Evolutionary conservation across 371 early-diverging fungal genomes (phyloP).

Genomic region (Lichtheimia corymbifera): DNA sequence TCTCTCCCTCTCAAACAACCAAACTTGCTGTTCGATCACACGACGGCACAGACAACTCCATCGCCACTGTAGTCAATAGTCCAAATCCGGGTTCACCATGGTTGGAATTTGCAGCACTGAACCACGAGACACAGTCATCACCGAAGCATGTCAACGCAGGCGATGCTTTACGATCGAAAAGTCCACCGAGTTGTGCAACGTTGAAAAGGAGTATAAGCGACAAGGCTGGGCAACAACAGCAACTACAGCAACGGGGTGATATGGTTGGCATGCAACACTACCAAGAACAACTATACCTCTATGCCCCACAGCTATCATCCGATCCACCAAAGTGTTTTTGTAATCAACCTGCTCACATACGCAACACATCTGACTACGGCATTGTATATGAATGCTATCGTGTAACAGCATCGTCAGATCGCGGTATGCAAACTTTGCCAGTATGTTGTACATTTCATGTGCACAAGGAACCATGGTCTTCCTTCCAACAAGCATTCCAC

Average conservation of each 20-base stretch:
- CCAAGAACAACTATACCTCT: not conserved
- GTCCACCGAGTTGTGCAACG: not conserved
- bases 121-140: not conserved
- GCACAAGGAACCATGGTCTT: constrained; percentile 40
- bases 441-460: constrained; percentile 44
- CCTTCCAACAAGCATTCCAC: constrained; percentile 13
- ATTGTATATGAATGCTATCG: constrained; percentile 31
- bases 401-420: not conserved
- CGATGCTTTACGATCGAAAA: not conserved
- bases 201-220: not conserved
- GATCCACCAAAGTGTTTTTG: constrained; percentile 36
- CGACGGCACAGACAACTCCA: not conserved
- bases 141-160: not conserved
- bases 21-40: not conserved
- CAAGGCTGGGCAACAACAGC: not conserved
- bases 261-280: not conserved
- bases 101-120: constrained; percentile 1
- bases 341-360: constrained; percentile 20
- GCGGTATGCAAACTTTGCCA: not conserved
- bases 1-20: not conserved
- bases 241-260: not conserved
- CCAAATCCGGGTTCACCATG: not conserved
- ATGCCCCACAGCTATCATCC: not conserved
- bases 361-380: constrained; percentile 22
- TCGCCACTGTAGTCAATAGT: too few relatives aligned